Base-by-base conservation (phyloP, 331 rosid species). In the Rhamnella rubrinervis region DNA sequence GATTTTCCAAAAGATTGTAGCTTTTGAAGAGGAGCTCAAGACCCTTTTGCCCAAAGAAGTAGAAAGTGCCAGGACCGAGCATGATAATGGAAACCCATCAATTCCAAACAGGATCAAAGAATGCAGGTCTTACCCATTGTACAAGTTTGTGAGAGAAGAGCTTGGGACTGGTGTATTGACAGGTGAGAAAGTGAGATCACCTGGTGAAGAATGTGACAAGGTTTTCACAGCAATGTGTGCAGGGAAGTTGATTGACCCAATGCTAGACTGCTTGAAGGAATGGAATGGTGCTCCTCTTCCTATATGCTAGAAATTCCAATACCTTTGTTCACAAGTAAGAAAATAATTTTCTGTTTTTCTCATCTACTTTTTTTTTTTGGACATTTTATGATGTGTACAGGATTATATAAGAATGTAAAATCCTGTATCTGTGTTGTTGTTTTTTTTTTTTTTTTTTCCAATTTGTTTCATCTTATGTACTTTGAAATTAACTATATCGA, bases 251-350 rank as follows among this genome's bases (percentile, higher is more conserved):
- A 86, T 90, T 69, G 92, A 93, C 40, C 93, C 97, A 1, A 49
- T 90, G 75, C 67, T 93, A 26, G 96, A 85, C 0, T 93, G 98
- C 62, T 65, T 93, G 49, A 82, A 86, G 73, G 90, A 80, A 28
- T 93, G 98, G 98, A 93, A 93, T 72, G 97, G 98, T 67, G 88
- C 86, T 79, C 97, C 98, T 38, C 79, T 93, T 1, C 98, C 98
- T 7, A 84, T 93, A 18, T 78, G 77, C 61, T 86, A 79, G 57
- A 52, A 49, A 2, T 31, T 31, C 8, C 3, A 52, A 4, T 52
- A 7, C n/a, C 20, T 17, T 18, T 17, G 57, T n/a, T 17, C 18
- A 49, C 55, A 15, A 16, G n/a, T 16, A 15, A 16, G 57, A 52
- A 52, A 8, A 52, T 12, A 5, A 19, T 49, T 1, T 49, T 49